Conservation (phyloP, 139 green algal genomes). For the Penium margaritaceum region DNA sequence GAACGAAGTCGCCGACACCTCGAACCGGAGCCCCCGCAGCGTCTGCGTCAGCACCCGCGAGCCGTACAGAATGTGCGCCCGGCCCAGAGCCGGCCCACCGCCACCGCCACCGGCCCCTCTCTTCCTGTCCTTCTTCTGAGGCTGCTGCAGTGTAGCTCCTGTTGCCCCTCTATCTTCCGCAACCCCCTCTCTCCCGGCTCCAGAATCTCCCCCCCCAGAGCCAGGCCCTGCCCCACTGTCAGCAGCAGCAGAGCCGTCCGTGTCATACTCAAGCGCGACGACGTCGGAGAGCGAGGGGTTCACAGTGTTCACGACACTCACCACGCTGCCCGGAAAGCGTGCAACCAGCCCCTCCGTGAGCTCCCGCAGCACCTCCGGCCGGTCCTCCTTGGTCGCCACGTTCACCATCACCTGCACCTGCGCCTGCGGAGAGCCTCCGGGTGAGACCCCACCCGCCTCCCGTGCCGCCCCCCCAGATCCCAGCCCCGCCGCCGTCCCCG, state of each 20-base stretch:
- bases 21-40: conserved; percentile 61
- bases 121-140: neutral
- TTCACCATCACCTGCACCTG: conserved; percentile 16
- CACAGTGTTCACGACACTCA: conserved; percentile 55
- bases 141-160: neutral
- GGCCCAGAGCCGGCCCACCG: too few relatives aligned
- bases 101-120: neutral
- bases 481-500: too few relatives aligned
- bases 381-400: conserved; percentile 15
- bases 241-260: too few relatives aligned
- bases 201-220: neutral
- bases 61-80: conserved; percentile 48
- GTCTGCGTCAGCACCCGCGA: conserved; percentile 46
- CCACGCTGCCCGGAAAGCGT: too few relatives aligned
- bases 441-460: too few relatives aligned
- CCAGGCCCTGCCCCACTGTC: too few relatives aligned
- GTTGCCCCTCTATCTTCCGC: neutral
- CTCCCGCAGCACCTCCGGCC: neutral
- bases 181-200: neutral
- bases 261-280: neutral
- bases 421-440: too few relatives aligned
- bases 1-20: conserved; percentile 68
- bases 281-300: conserved; percentile 14
- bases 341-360: too few relatives aligned
- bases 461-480: too few relatives aligned